These are phyloP conservation scores for Flaveria sonorensis DNA, from an alignment of 129 eudicot genomes.

Conservation along the genomic window DNA sequence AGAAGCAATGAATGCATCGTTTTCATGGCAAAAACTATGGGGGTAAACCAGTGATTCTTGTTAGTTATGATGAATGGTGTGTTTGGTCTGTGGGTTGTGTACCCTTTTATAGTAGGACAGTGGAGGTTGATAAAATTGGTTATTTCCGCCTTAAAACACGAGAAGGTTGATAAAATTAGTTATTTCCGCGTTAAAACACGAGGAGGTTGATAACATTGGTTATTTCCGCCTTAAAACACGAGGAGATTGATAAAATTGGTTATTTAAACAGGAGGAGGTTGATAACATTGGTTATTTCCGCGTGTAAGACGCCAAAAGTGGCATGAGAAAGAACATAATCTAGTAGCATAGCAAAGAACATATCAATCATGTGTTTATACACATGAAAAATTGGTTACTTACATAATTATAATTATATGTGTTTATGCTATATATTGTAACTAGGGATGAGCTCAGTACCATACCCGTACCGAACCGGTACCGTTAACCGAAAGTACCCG, in stretches of 20 bases:
- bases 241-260: not conserved
- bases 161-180: not conserved
- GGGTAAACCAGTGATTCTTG: not conserved
- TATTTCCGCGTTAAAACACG: not conserved
- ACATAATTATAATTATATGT: no score
- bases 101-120: not conserved
- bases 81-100: not conserved
- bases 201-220: not conserved
- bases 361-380: no score
- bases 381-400: not conserved
- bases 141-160: not conserved
- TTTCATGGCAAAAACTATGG: not conserved
- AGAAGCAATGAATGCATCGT: conserved; percentile 9
- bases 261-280: not conserved
- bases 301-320: not conserved
- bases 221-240: not conserved
- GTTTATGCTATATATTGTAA: no score
- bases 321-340: not conserved
- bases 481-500: no score
- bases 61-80: not conserved
- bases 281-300: not conserved
- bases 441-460: no score
- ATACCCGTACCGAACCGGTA: no score
- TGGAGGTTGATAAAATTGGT: not conserved
- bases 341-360: no score